Base-by-base conservation (phyloP, 345 rosid species). In the Citropsis articulata region DNA sequence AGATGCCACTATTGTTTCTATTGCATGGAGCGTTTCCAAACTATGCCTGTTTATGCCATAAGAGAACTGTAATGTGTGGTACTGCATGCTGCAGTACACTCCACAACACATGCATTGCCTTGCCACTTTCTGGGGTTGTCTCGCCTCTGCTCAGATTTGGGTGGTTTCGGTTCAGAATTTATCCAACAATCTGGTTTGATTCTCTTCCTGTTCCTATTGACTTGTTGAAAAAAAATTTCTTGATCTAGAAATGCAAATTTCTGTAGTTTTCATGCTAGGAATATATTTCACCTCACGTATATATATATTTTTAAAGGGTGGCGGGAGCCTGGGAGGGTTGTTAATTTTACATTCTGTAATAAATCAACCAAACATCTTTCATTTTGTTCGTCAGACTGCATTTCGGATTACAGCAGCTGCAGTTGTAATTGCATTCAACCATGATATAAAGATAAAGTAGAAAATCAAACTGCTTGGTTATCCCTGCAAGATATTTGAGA, bases 31-130 rank as follows among this genome's bases (percentile, higher is more conserved):
- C 93, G 98, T 31, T 94, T 90, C 79, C 98, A 94, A 72, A 94
- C 99, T 64, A 78, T 85, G 63, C 98, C 98, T 73, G 86, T 94
- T 79, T 92, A 89, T 81, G 95, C 95, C 50, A 88, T 89, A 2
- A 77, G 98, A 94, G 87, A 98, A 90, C 77, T 82, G 62, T 35
- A 91, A 89, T 33, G 98, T 91, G 84, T 87, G 97, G 85, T 91
- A 90, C 85, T 92, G 97, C 77, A 96, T 94, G 98, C 90, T 92
- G 24, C 92, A 94, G 89, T 96, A 91, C 88, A 92, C 98, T 76
- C 98, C 95, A 9, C 98, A 90, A 72, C 99, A 92, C 84, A 90
- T 90, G 97, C 98, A 92, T 68, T 92, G 98, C 79, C 95, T 94
- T 80, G 95, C 95, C 84, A 92, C 85, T 88, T 94, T 72, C 94